Evolutionary conservation across 805 yeast genomes (phyloP).

Genomic region (Zygosaccharomyces siamensis): DNA sequence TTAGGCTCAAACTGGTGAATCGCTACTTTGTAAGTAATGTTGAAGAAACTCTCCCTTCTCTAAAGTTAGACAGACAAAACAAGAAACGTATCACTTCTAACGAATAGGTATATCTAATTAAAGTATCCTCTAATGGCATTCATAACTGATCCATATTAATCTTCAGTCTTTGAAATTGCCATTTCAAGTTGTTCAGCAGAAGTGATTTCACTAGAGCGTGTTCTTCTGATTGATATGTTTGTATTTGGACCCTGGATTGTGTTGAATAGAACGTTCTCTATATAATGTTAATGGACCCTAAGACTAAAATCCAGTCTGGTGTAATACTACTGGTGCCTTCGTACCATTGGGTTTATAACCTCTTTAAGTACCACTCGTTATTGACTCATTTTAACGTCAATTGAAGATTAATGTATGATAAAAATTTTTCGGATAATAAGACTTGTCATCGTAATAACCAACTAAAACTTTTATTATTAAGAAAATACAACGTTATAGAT

Average conservation of each 20-base stretch:
- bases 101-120: neutral
- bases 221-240: too few species aligned
- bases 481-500: neutral
- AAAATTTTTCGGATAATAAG: neutral
- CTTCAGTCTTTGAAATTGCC: neutral
- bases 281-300: too few species aligned
- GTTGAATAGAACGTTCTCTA: too few species aligned
- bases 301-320: too few species aligned
- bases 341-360: too few species aligned
- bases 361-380: neutral
- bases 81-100: neutral
- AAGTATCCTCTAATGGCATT: neutral
- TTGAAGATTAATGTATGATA: neutral
- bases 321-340: too few species aligned
- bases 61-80: neutral
- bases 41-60: conserved; percentile 2
- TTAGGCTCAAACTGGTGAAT: neutral
- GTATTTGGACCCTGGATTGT: too few species aligned
- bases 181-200: neutral
- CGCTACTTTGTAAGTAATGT: neutral
- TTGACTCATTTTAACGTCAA: neutral
- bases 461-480: neutral
- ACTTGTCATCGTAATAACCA: neutral
- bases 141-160: neutral
- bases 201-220: neutral